A percentile compares a stretch with the other conserved stretches of the same genome.
phyloP scores from a whole-genome alignment of 306 rosid genomes.

The Vigna radiata region DNA sequence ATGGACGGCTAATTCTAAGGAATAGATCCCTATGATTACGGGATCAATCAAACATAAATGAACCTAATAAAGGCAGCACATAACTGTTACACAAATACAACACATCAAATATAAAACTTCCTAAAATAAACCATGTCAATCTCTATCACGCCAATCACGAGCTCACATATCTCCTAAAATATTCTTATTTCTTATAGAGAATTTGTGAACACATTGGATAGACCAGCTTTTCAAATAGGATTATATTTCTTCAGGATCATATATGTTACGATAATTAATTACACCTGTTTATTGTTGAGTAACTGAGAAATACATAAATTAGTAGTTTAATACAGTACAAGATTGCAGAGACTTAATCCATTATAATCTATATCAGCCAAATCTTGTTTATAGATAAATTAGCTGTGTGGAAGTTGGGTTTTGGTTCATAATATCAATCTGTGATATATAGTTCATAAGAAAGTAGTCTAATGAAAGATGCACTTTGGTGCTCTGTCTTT shows the following conservation, averaged over 20 bases:
- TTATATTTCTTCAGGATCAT: not conserved
- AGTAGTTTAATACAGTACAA: constrained; percentile 1
- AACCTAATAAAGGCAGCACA: too few relatives aligned
- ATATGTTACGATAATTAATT: not conserved
- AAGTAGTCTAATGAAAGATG: constrained; percentile 19
- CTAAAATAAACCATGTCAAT: too few relatives aligned
- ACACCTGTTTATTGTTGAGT: constrained; percentile 2
- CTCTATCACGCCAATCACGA: too few relatives aligned
- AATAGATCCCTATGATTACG: too few relatives aligned
- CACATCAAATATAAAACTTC: too few relatives aligned
- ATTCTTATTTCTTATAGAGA: not conserved
- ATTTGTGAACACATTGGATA: constrained; percentile 8
- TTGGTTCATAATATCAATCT: not conserved
- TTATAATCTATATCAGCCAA: not conserved
- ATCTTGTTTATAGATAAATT: constrained; percentile 32
- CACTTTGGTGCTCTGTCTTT: constrained; percentile 24
- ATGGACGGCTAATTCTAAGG: too few relatives aligned
- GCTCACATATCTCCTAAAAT: not conserved
- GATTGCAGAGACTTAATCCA: constrained; percentile 17
- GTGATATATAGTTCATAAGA: not conserved
- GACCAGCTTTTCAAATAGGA: not conserved
- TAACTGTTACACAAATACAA: too few relatives aligned
- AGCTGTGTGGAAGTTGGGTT: constrained; percentile 20
- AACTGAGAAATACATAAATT: not conserved
- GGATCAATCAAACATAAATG: too few relatives aligned